Evolutionary conservation across 345 rosid genomes (phyloP).

Genomic region (Toxicodendron radicans): DNA sequence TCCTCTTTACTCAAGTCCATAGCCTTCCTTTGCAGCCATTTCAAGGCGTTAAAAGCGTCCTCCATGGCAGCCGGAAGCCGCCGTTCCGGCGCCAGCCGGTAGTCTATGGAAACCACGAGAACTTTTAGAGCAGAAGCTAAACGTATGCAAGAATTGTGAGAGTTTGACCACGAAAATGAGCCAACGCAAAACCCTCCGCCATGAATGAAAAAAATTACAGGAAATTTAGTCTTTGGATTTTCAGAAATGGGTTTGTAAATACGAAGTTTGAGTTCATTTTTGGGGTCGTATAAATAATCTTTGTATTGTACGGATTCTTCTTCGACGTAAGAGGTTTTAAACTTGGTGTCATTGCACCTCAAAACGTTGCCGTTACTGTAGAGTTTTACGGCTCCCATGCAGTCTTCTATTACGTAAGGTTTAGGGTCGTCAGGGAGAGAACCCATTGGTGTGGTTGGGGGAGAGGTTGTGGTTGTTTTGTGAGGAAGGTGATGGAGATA

Average conservation of each 20-base stretch:
- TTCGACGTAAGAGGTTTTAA: constrained; percentile 27
- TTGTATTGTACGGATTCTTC: constrained; percentile 48
- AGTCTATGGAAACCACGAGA: constrained; percentile 64
- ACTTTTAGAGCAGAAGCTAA: constrained; percentile 61
- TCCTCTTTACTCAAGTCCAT: constrained; percentile 35
- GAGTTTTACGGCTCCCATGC: constrained; percentile 64
- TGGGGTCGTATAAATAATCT: constrained; percentile 52
- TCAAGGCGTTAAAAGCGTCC: constrained; percentile 43
- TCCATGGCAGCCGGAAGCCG: constrained; percentile 79
- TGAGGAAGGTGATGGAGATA: neutral
- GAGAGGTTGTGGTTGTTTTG: neutral
- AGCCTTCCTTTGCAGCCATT: constrained; percentile 43
- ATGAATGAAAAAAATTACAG: constrained; percentile 52
- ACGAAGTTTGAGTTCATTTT: constrained; percentile 60
- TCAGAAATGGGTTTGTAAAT: constrained; percentile 48
- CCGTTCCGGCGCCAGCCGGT: constrained; percentile 80
- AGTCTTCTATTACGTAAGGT: constrained; percentile 54
- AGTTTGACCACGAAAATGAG: constrained; percentile 70
- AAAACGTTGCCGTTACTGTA: constrained; percentile 61
- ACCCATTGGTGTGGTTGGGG: constrained; percentile 36
- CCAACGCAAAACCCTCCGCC: constrained; percentile 94
- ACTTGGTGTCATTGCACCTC: constrained; percentile 38
- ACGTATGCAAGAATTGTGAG: constrained; percentile 65
- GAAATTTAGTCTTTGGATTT: constrained; percentile 21
- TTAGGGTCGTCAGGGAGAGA: constrained; percentile 26